Evolutionary conservation across 2,329 filamentous ascomycete genomes (phyloP).

Genomic region (Chalaropsis thielavioides): DNA sequence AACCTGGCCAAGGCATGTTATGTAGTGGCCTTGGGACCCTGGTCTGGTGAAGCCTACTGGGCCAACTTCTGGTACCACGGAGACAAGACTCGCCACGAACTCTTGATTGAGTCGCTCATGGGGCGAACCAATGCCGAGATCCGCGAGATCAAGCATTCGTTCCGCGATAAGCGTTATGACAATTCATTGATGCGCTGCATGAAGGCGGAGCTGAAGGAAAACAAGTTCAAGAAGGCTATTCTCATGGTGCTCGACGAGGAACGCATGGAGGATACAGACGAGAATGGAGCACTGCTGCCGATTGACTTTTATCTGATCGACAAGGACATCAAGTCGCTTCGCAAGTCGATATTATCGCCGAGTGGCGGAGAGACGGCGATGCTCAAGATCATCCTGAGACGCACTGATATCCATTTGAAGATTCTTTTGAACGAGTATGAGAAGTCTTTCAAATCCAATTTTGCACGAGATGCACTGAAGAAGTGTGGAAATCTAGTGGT

Average conservation of each 20-base stretch:
- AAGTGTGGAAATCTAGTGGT: slow-evolving; percentile 90
- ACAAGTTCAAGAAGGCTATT: slow-evolving; percentile 88
- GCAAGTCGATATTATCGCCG: slow-evolving; percentile 51
- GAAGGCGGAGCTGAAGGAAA: slow-evolving; percentile 81
- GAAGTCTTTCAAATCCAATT: slow-evolving; percentile 57
- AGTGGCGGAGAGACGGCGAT: slow-evolving; percentile 79
- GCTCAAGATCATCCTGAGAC: slow-evolving; percentile 66
- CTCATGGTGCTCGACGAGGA: slow-evolving; percentile 68
- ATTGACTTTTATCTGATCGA: slow-evolving; percentile 47
- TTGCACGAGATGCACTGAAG: slow-evolving; percentile 71
- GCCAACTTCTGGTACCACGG: slow-evolving; percentile 96
- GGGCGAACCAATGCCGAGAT: slow-evolving; percentile 83
- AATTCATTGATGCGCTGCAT: slow-evolving; percentile 74
- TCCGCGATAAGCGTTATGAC: slow-evolving; percentile 80
- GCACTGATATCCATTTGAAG: slow-evolving; percentile 68
- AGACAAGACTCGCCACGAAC: slow-evolving; percentile 67
- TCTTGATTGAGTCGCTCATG: slow-evolving; percentile 88
- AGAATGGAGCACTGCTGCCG: slow-evolving; percentile 41
- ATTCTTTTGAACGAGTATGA: slow-evolving; percentile 71
- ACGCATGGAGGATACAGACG: slow-evolving; percentile 68
- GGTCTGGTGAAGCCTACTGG: slow-evolving; percentile 94
- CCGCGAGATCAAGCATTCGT: slow-evolving; percentile 68
- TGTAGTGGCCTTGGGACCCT: slow-evolving; percentile 72
- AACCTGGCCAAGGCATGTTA: slow-evolving; percentile 86
- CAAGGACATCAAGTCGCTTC: slow-evolving; percentile 58